phyloP scores from a whole-genome alignment of 495 filamentous ascomycete genomes.

The Talaromyces ruber region DNA sequence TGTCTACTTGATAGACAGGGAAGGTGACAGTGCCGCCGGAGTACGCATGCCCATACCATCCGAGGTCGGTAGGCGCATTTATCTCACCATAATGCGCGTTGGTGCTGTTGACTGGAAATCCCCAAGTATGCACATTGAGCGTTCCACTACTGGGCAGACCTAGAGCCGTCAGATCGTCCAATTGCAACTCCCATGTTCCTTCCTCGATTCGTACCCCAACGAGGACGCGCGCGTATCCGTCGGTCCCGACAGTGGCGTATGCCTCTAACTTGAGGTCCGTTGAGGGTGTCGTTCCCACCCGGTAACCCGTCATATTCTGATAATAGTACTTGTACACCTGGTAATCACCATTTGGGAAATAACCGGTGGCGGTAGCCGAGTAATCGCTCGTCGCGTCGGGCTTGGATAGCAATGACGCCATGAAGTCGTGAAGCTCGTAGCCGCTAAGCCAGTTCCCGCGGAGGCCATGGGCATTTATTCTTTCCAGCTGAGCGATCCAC shows the following conservation, averaged over 20 bases:
- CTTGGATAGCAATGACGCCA: conserved; percentile 20
- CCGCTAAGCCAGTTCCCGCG: conserved; percentile 25
- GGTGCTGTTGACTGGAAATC: conserved; percentile 9
- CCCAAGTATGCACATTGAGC: conserved; percentile 19
- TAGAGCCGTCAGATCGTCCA: conserved; percentile 17
- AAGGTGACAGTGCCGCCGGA: conserved; percentile 21
- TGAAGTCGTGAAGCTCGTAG: conserved; percentile 20
- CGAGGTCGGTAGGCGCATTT: conserved; percentile 22
- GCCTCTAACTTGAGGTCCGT: conserved; percentile 20
- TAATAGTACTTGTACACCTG: conserved; percentile 30
- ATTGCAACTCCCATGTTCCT: conserved; percentile 24
- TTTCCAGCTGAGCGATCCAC: conserved; percentile 25
- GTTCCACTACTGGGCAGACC: conserved; percentile 21
- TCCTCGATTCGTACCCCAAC: conserved; percentile 18
- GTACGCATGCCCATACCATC: conserved; percentile 20
- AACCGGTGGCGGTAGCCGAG: conserved; percentile 14
- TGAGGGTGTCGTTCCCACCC: conserved; percentile 16
- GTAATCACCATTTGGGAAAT: conserved; percentile 21
- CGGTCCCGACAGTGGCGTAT: conserved; percentile 13
- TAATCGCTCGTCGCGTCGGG: conserved; percentile 13
- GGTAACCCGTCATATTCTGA: conserved; percentile 21
- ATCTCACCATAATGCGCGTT: conserved; percentile 17
- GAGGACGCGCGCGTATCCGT: conserved; percentile 15
- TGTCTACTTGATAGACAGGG: conserved; percentile 24
- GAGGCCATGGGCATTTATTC: conserved; percentile 20